Evolutionary conservation across 768 basidiomycete species (phyloP), one percentile per base, ranked within the genome.

Genomic region (Lyophyllum shimeji): DNA sequence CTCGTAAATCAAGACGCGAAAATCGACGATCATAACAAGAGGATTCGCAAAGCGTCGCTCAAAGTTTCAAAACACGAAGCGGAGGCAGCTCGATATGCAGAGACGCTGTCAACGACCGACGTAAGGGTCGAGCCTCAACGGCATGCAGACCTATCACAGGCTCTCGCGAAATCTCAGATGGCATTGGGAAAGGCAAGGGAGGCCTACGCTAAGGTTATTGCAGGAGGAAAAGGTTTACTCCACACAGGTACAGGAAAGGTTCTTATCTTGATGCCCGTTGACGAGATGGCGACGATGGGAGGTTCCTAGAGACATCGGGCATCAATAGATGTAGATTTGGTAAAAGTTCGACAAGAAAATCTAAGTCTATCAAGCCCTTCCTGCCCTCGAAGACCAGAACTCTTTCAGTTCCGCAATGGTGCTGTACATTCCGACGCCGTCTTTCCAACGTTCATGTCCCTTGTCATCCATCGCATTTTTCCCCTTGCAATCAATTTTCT

Each of bases 1-100:
- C 49, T 56, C 9, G 8, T 37, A 0, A 8, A 42, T 45, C 42
- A 56, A 33, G 50, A 56, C 46, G n/a, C 55, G n/a, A 56, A 56
- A 11, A 56, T 56, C 23, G 11, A 23, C n/a, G 34, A 29, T 1
- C 43, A 57, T 5, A 57, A 52, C 27, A 13, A 11, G 15, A 34
- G 44, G 24, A 4, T 46, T 20, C 39, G 48, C 1, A 56, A 56
- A 46, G 48, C 43, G 17, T 40, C 4, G 15, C 17, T n/a, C 39
- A 40, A n/a, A 40, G 4, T 40, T n/a, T n/a, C 39, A n/a, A 40
- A 40, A 40, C n/a, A 24, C 21, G 17, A 24, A 25, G 45, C 5
- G 15, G 21, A 46, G 15, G 27, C 11, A 5, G 13, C 17, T n/a
- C 27, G n/a, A 24, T 46, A 46, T 8, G 3, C 45, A 24, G 15